Percentiles rank a stretch among this genome's conserved stretches.
Evolutionary conservation across 169 alveolate species (phyloP).

Genomic region (Besnoitia besnoiti): DNA sequence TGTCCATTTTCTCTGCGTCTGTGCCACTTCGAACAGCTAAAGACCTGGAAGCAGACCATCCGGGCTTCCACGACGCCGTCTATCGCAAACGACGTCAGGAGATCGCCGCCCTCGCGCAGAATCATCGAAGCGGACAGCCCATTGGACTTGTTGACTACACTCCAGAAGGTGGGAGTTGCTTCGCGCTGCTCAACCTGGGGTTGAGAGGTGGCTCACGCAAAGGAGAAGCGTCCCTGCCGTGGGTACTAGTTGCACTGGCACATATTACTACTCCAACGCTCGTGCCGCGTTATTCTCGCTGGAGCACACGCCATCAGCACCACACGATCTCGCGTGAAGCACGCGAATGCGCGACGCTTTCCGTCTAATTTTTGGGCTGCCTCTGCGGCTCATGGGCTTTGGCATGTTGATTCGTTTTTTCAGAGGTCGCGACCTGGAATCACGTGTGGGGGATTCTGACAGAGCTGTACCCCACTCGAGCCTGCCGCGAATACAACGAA

Average conservation of each 20-base stretch:
- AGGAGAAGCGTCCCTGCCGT: no score
- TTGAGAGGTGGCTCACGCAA: no score
- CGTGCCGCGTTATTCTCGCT: no score
- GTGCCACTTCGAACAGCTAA: slow-evolving; percentile 37
- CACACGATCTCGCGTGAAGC: no score
- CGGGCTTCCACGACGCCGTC: slow-evolving; percentile 74
- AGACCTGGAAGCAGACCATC: slow-evolving; percentile 75
- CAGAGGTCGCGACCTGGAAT: slow-evolving; percentile 67
- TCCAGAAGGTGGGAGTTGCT: slow-evolving; percentile 52
- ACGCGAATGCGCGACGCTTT: no score
- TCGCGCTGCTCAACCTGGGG: no score
- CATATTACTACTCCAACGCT: no score
- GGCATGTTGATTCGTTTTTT: no score
- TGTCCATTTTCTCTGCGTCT: not conserved
- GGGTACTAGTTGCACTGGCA: no score
- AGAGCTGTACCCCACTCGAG: slow-evolving; percentile 62
- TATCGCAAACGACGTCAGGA: slow-evolving; percentile 74
- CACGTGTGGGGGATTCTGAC: slow-evolving; percentile 50
- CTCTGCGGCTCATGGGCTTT: no score
- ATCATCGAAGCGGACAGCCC: slow-evolving; percentile 35
- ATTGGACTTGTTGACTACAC: slow-evolving; percentile 68
- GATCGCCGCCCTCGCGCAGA: slow-evolving; percentile 71
- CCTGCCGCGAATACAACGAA: slow-evolving; percentile 69
- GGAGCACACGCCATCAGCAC: no score
- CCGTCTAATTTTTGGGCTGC: no score